These are phyloP conservation scores for Sporopachydermia quercuum DNA, from an alignment of 805 yeast genomes.

Conservation along the genomic window DNA sequence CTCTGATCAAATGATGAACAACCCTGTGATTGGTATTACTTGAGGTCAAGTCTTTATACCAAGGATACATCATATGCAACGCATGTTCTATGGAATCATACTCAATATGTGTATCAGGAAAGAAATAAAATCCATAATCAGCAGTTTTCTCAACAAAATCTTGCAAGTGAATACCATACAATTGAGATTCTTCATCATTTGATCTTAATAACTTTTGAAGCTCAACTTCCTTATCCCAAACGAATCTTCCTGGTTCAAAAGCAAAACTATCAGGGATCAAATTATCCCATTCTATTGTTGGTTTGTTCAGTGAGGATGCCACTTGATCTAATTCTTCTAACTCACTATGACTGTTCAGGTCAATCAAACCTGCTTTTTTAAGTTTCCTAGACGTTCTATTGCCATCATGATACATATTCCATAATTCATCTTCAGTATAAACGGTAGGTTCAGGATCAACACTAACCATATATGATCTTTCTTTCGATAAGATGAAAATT, in stretches of 20 bases:
- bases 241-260: conserved; percentile 9
- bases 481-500: too few species aligned
- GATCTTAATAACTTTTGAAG: conserved; percentile 9
- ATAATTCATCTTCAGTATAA: too few species aligned
- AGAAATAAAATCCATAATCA: conserved; percentile 13
- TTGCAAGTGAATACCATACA: conserved; percentile 14
- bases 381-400: too few species aligned
- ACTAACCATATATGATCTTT: too few species aligned
- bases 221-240: conserved; percentile 4
- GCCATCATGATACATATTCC: too few species aligned
- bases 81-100: conserved; percentile 14
- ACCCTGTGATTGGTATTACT: conserved; percentile 17
- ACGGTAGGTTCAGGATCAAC: too few species aligned
- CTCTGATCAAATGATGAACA: conserved; percentile 33
- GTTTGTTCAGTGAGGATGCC: too few species aligned
- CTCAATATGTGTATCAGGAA: conserved; percentile 15
- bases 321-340: too few species aligned
- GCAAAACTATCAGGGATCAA: conserved; percentile 5
- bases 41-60: conserved; percentile 16
- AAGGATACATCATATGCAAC: conserved; percentile 20
- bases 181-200: conserved; percentile 13
- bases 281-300: too few species aligned
- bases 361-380: too few species aligned
- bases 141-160: conserved; percentile 14
- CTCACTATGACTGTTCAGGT: too few species aligned